Conservation (phyloP, 192 early-diverging fungal species). For the Ambispora gerdemannii region DNA sequence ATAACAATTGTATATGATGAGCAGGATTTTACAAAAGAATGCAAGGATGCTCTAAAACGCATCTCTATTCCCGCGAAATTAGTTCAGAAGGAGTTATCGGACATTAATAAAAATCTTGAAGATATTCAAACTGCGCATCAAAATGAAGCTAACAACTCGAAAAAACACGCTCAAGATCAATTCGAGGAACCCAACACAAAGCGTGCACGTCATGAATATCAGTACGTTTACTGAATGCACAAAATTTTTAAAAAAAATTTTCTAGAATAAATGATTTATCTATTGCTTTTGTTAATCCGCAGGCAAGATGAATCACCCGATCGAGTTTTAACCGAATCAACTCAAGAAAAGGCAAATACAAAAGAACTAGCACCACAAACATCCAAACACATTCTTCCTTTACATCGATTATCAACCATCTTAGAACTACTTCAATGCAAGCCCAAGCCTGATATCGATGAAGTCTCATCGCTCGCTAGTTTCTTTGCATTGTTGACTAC, state of each 20-base stretch:
- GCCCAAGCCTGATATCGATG: slow-evolving; percentile 37
- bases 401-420: slow-evolving; percentile 59
- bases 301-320: no score
- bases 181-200: not conserved
- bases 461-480: slow-evolving; percentile 55
- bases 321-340: not conserved
- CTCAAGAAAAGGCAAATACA: not conserved
- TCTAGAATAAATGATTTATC: no score
- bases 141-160: no score
- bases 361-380: not conserved
- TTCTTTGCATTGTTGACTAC: slow-evolving; percentile 71
- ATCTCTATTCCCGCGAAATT: not conserved
- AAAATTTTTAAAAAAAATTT: no score
- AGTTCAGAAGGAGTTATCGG: not conserved
- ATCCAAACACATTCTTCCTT: slow-evolving; percentile 33
- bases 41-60: not conserved
- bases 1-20: no score
- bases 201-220: not conserved
- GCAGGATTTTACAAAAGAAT: not conserved
- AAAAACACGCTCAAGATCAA: not conserved
- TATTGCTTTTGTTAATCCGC: no score
- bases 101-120: not conserved
- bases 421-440: slow-evolving; percentile 78
- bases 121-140: not conserved
- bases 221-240: no score